Base-by-base conservation (phyloP, 2,329 filamentous ascomycete genomes). In the Arthrobotrys entomopaga region DNA sequence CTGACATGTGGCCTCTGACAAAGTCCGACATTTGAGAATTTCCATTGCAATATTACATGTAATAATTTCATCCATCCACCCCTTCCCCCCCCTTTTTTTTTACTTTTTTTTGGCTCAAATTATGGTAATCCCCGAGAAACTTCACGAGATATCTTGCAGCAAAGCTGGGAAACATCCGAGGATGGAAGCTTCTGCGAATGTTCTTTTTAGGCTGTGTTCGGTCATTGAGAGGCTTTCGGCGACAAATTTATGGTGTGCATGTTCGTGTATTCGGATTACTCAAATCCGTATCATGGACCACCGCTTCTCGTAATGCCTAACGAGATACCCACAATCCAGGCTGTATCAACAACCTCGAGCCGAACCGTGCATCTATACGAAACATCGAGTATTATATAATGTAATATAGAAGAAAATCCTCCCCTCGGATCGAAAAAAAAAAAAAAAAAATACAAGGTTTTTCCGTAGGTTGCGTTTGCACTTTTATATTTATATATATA, bases 231-330 rank as follows among this genome's bases (percentile, higher is more conserved):
- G n/a, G n/a, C n/a, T 16, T 26, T n/a, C 16, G 15, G 29, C 13
- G 6, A 38, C 29, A 38, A n/a, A n/a, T n/a, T n/a, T 56, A 26
- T 56, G 40, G 7, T 15, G 24, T 20, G 22, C 54, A 58, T 58
- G 38, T 67, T n/a, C 40, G 46, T 67, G 54, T 22, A 61, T 61
- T 53, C 49, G 49, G 65, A 69, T 69, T 69, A 69, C 65, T 69
- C 65, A 69, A 60, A 59, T 34, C n/a, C 10, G 13, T 46, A 46
- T 46, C 42, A 46, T 19, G 6, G 20, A 48, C 48, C 48, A 24
- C 20, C 8, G 48, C 20, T 50, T 20, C 19, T 20, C 34, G 60
- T 40, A 11, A 65, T 22, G 60, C 38, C 4, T 54, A 15, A 38
- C 34, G 59, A 8, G 29, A 43, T 65, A 38, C 34, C 38, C 42